Evolutionary conservation across 164 flowering plant genomes (phyloP).

Genomic region (Macadamia integrifolia): DNA sequence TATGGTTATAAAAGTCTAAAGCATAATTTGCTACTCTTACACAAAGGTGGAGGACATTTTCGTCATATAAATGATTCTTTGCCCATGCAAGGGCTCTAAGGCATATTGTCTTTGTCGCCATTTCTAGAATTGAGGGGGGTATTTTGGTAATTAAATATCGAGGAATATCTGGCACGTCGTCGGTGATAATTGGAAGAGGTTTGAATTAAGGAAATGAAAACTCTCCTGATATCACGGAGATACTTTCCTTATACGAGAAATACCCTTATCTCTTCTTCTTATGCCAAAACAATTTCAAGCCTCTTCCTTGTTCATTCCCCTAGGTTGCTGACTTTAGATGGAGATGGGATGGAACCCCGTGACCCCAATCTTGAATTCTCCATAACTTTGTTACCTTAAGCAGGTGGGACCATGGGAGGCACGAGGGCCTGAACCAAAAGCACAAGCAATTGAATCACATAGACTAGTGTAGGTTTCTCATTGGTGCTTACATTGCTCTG

Average conservation of each 20-base stretch:
- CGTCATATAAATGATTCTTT: neutral
- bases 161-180: conserved; percentile 1
- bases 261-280: neutral
- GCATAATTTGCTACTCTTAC: neutral
- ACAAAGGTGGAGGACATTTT: neutral
- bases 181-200: neutral
- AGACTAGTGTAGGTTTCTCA: neutral
- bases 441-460: neutral
- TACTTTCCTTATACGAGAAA: neutral
- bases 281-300: neutral
- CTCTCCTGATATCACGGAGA: conserved; percentile 3
- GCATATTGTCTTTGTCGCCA: neutral
- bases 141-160: neutral
- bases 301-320: no score
- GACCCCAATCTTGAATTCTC: neutral
- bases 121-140: neutral
- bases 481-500: neutral
- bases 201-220: neutral
- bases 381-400: no score
- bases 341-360: neutral
- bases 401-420: neutral
- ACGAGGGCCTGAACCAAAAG: neutral
- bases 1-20: neutral
- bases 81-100: neutral
- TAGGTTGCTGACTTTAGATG: neutral